phyloP scores from a whole-genome alignment of 2,329 filamentous ascomycete genomes.

The Sclerotinia spermophila region DNA sequence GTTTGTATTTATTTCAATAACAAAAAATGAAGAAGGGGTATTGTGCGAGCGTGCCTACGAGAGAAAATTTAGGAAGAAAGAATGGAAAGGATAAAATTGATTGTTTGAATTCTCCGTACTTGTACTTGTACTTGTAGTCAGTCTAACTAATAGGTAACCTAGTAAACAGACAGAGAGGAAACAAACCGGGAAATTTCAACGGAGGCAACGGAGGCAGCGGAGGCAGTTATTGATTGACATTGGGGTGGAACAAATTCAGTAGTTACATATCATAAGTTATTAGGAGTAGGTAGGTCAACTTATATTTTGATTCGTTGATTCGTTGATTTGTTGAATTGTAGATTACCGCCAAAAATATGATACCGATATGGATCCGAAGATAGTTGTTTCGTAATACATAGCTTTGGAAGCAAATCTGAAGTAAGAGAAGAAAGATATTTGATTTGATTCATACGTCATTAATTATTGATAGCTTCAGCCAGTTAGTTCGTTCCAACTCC shows the following conservation, averaged over 20 bases:
- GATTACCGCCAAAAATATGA: background rate
- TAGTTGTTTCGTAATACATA: background rate
- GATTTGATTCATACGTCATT: conserved; percentile 1
- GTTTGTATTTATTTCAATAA: conserved; percentile 18
- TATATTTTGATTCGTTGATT: no score
- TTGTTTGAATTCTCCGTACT: background rate
- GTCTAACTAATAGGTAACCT: background rate
- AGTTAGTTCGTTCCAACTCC: background rate
- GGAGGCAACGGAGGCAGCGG: background rate
- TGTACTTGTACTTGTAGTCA: no score
- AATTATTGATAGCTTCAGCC: background rate
- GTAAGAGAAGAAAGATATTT: background rate
- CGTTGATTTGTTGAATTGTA: no score
- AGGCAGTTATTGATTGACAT: background rate
- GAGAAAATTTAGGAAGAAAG: background rate
- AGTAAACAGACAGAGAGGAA: background rate
- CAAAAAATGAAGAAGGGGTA: background rate
- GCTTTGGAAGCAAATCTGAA: background rate
- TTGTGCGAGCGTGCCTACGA: background rate
- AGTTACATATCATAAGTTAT: background rate
- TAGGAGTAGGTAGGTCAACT: background rate
- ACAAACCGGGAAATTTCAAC: conserved; percentile 6
- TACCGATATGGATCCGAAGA: background rate
- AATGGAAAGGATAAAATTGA: background rate
- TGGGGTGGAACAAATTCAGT: conserved; percentile 2